phyloP scores from a whole-genome alignment of 352 stramenopile genomes.

The Globisporangium uncinulatum region DNA sequence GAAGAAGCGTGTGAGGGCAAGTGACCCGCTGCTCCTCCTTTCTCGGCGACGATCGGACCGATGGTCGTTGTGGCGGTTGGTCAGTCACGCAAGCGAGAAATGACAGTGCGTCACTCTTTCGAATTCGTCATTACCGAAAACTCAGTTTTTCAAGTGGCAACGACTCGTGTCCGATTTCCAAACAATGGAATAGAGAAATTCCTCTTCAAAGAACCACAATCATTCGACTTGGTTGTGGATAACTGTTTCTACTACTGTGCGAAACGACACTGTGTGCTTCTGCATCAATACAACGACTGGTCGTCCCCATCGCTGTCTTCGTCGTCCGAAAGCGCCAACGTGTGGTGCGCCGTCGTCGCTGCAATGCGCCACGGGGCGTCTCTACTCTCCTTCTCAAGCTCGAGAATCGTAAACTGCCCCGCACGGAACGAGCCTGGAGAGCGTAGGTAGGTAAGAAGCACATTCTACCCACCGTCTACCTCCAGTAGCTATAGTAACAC shows the following conservation, averaged over 20 bases:
- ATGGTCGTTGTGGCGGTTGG: neutral
- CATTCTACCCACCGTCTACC: too few species aligned
- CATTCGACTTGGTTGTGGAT: too few species aligned
- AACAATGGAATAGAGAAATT: neutral
- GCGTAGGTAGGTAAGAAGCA: too few species aligned
- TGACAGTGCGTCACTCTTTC: neutral
- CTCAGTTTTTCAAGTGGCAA: too few species aligned
- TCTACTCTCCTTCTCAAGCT: constrained; percentile 43
- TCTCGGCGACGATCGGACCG: neutral
- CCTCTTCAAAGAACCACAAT: too few species aligned
- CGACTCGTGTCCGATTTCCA: neutral
- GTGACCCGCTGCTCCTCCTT: too few species aligned
- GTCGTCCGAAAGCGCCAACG: constrained; percentile 16
- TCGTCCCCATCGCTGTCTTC: neutral
- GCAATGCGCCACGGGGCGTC: constrained; percentile 50
- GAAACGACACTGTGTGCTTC: neutral
- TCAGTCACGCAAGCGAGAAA: neutral
- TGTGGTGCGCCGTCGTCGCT: constrained; percentile 35
- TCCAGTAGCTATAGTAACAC: neutral
- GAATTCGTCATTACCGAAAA: neutral
- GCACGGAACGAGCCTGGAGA: constrained; percentile 47
- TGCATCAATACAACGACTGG: too few species aligned
- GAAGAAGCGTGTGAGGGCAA: too few species aligned
- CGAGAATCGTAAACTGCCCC: constrained; percentile 72
- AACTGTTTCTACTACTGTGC: too few species aligned